Evolutionary conservation across 345 rosid species (phyloP), one percentile per base, ranked within the genome.

Genomic region (Eucalyptus virginea): DNA sequence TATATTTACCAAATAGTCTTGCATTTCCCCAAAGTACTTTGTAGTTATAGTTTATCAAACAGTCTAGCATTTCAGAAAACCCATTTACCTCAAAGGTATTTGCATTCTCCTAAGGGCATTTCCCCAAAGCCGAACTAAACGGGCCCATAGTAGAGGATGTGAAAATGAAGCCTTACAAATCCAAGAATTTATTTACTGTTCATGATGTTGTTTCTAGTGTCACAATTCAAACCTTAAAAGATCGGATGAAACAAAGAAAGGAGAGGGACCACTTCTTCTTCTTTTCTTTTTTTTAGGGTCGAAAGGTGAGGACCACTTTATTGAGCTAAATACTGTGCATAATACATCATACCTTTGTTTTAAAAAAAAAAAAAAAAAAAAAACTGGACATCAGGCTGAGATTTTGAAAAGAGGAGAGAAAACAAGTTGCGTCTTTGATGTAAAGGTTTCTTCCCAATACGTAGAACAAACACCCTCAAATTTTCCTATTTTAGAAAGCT

Each of bases 381-480:
- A 15, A 69, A 49, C 1, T 50, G 2, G 34, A 16, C 28, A 24
- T 37, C 23, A 58, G 4, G 17, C 37, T 28, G 18, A 65, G 40
- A 54, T 44, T 65, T 28, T 32, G 6, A 67, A 67, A 32, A 5
- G 56, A 32, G 52, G 19, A 50, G 60, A 40, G 11, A 86, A 77
- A 40, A 60, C 52, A 44, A 45, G 49, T 54, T 6, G 28, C 87
- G 96, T 99, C 98, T 95, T 95, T 87, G 99, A 94, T 52, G 99
- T 94, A 91, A 93, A 94, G 37, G 91, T 86, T 90, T 97, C 99
- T 44, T 97, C 93, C 98, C 97, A 98, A 91, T 92, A 97, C 7
- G 98, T 93, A 89, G 94, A 98, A 69, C 94, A 91, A 50, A 50
- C 86, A 83, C 93, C 94, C 86, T 94, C 92, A 67, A 98, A 97